Base-by-base conservation (phyloP, 73 alveolate species). In the Tetrahymena malaccensis region DNA sequence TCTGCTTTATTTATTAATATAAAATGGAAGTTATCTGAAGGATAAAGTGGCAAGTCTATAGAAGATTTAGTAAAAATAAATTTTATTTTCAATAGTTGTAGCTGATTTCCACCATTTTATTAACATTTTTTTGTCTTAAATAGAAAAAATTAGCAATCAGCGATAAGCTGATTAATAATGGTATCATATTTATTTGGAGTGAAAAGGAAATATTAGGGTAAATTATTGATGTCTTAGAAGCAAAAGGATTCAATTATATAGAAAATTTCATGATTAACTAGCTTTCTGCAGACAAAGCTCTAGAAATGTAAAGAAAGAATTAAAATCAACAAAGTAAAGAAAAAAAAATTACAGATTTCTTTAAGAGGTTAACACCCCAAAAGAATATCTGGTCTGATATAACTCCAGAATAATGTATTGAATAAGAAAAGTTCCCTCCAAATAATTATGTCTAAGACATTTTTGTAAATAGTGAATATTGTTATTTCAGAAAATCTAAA, bases 121-220 rank as follows among this genome's bases (percentile, higher is more conserved):
- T 70, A n/a, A 31, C 37, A 19, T 27, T 70, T 44, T 27, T 16
- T 44, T 83, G 15, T 25, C 1, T 43, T 19, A 15, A 9, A 50
- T 84, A 96, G 97, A 85, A 57, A 25, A 94, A 94, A 56, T 85
- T 96, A 37, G 85, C 93, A 25, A 94, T 96, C 55, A 94, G 96
- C 15, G 94, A 96, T 85, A 38, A 35, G 13, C 27, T 95, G 38
- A 96, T 96, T 96, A 50, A 94, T 50, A 97, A 96, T 94, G 99
- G 99, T 7, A 96, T 96, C 40, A 31, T 97, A 38, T 97, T 96
- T 96, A 94, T 97, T 25, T 97, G 98, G 98, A 95, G 96, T 25
- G 97, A 97, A 94, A 96, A 97, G 94, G 98, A 97, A 94, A 89
- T 94, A 95, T 93, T 97, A 19, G 93, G 94, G 44, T 97, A 97